Evolutionary conservation across 495 filamentous ascomycete genomes (phyloP), one percentile per base, ranked within the genome.

Genomic region (Hypomontagnella submonticulosa): DNA sequence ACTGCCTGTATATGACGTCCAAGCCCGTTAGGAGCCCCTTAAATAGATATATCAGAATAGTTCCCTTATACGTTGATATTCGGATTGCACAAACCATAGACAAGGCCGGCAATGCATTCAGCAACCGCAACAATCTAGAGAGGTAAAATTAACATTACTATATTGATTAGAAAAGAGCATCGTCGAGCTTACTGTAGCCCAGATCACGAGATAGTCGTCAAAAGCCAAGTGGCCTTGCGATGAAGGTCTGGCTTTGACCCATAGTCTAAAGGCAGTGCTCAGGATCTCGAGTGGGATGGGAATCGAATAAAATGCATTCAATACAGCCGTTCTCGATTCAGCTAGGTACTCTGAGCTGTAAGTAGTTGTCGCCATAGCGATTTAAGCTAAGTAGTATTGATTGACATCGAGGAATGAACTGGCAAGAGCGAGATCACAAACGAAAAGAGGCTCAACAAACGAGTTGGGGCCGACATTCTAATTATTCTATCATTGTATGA

Each of bases 171-270:
- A n/a, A n/a, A 57, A 16, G 18, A 20, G 23, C 34, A 13, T 15
- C 23, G 15, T 18, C 30, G 38, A 46, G 43, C 70, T 30, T 65
- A 73, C 63, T 13, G 70, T 73, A 30, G 70, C 70, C 63, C 59
- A 73, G 9, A 73, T 48, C 18, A 73, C 70, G 9, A 73, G 57
- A 38, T 73, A 73, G 27, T 73, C 70, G 37, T 70, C 70, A 50
- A 64, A 70, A 9, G 63, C 67, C n/a, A 67, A 27, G 11, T 53
- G 56, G 36, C 61, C 58, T 23, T 64, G 52, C 12, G 63, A 51
- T 16, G 59, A 47, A 3, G 55, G 48, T 36, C 55, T 50, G 18
- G 67, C 56, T 20, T 70, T 70, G 16, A 64, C 63, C 63, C 56
- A 66, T 50, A 70, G 33, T 30, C 70, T 57, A 10, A 62, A 67